phyloP scores from a whole-genome alignment of 2,329 filamentous ascomycete genomes.

The Mycosphaerella sp. region DNA sequence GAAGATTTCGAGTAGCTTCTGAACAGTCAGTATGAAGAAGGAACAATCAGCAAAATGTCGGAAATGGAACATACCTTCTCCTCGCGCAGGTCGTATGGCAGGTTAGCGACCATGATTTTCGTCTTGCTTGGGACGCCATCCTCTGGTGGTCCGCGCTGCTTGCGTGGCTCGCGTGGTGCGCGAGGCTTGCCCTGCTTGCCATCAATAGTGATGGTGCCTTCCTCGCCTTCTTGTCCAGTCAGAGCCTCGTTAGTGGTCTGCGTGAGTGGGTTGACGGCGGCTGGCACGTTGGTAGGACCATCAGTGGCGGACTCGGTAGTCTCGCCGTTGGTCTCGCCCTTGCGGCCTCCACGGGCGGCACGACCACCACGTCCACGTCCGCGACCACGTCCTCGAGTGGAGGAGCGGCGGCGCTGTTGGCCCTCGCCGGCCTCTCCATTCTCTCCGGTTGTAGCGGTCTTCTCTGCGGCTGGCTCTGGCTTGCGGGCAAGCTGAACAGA shows the following conservation, averaged over 20 bases:
- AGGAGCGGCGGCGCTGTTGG: conserved; percentile 52
- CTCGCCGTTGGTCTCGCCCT: conserved; percentile 44
- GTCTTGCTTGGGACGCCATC: conserved; percentile 98
- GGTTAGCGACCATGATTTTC: conserved; percentile 99
- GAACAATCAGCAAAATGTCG: neutral
- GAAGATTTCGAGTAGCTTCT: conserved; percentile 94
- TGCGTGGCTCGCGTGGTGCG: conserved; percentile 50
- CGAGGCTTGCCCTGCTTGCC: conserved; percentile 41
- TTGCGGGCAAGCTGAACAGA: conserved; percentile 98
- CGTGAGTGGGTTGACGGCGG: conserved; percentile 45
- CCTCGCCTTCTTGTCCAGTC: conserved; percentile 48
- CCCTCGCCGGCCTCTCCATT: conserved; percentile 68
- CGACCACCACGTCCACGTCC: conserved; percentile 57
- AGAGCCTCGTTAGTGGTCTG: conserved; percentile 49
- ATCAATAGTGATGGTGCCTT: conserved; percentile 39
- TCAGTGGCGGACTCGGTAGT: conserved; percentile 33
- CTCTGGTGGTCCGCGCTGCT: conserved; percentile 90
- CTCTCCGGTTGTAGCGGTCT: conserved; percentile 66
- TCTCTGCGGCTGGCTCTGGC: conserved; percentile 77
- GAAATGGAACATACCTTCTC: conserved; percentile 66
- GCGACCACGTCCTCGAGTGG: conserved; percentile 51
- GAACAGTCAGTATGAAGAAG: conserved; percentile 25
- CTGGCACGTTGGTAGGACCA: conserved; percentile 47
- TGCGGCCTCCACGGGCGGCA: conserved; percentile 57
- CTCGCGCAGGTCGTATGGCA: conserved; percentile 96